Evolutionary conservation across 805 yeast genomes (phyloP), one percentile per base, ranked within the genome.

Genomic region (Wickerhamiella musiphila): DNA sequence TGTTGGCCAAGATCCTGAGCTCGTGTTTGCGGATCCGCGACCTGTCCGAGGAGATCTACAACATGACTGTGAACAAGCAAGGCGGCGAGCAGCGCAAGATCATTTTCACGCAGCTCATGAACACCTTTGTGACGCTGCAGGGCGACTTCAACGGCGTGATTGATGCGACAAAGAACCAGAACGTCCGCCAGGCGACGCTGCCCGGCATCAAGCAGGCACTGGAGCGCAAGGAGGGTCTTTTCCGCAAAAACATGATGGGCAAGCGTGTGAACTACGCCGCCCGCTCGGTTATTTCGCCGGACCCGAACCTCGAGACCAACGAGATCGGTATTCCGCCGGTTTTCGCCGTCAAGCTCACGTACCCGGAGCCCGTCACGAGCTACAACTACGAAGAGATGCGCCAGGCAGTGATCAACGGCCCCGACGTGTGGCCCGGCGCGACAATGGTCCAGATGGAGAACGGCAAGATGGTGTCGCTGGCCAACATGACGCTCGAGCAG

Each of bases 161-260:
- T 37, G 99, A 90, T 56, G 72, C 92, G 23, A 71, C 94, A 29
- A 86, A 90, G 57, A 78, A 76, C 49, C 92, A 78, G 55, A 73
- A 74, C 48, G 65, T 69, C 9, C 72, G 77, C 9, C 70, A 73
- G 40, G 57, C 69, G 31, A 84, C 94, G 17, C 68, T 70, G 24
- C 99, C 99, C 2, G 99, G 99, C 62, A 72, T 90, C 48, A 90
- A 90, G 54, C 98, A 90, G 63, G 93, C 94, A 8, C 65, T 90
- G 50, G 99, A 90, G 58, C 86, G 90, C 73, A 90, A 90, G 55
- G 99, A 90, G 59, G 99, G 99, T 53, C 65, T 86, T 42, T 90
- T 90, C 66, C 73, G 99, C 64, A 90, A 86, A 54, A 94, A 90
- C 52, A 90, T 90, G 98, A 90, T 90, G 99, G 99, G 99, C 54